Evolutionary conservation across 441 rosid genomes (phyloP).

Genomic region (Pelargonium cotyledonis): DNA sequence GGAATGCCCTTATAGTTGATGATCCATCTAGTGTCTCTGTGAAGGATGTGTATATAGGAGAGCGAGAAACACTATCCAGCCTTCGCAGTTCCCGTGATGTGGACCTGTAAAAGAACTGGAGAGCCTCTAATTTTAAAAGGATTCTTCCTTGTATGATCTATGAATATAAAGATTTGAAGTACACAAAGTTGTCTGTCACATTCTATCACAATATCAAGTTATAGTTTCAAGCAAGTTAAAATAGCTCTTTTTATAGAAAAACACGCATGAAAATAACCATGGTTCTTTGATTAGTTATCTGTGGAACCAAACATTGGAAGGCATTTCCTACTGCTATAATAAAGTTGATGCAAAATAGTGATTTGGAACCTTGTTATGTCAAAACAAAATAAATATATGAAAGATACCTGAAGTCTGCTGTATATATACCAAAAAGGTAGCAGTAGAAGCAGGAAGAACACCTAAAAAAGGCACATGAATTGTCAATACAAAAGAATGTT

Average conservation of each 20-base stretch:
- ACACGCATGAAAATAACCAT: not conserved
- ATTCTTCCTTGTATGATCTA: not conserved
- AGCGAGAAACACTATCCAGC: conserved; percentile 89
- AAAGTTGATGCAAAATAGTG: conserved; percentile 3
- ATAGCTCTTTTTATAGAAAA: not conserved
- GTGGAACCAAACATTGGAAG: not conserved
- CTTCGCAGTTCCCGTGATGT: conserved; percentile 93
- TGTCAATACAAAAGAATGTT: conserved; percentile 13
- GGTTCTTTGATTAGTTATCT: not conserved
- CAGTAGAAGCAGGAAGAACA: conserved; percentile 69
- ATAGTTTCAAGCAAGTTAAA: conserved; percentile 1
- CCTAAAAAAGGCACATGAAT: conserved; percentile 37
- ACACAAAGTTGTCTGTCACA: not conserved
- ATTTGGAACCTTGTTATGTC: conserved; percentile 14
- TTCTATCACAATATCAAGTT: not conserved
- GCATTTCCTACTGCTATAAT: not conserved
- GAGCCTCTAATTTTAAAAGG: conserved; percentile 30
- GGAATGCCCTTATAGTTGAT: conserved; percentile 87
- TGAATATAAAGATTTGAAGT: conserved; percentile 5
- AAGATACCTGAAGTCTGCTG: conserved; percentile 79
- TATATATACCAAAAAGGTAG: conserved; percentile 94
- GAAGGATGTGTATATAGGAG: conserved; percentile 88
- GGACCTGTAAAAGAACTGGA: conserved; percentile 94
- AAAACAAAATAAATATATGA: conserved; percentile 9
- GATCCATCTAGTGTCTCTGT: conserved; percentile 92